Base-by-base conservation (phyloP, 495 filamentous ascomycete species). In the Cercophora scortea region DNA sequence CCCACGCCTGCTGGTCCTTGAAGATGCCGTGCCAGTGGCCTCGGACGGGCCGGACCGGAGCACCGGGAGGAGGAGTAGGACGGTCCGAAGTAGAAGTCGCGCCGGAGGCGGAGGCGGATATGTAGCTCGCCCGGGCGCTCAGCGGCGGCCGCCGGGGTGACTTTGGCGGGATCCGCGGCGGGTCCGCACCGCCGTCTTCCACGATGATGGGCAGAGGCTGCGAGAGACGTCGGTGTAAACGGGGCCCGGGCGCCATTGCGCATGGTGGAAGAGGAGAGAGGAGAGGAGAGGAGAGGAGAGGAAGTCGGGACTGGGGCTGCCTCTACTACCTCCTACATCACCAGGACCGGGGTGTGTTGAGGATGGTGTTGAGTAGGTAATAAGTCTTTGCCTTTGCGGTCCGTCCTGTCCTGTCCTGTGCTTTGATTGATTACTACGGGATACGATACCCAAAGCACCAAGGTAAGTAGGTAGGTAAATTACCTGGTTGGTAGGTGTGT, bases 151-250 rank as follows among this genome's bases (percentile, higher is more conserved):
- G 48, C 32, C 57, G 49, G 13, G 56, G 51, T 10, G 56, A 56
- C 38, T 47, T 51, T 4, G 53, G 54, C 12, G 54, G 54, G 3
- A 58, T 42, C 19, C 32, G 13, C 8, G 54, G 49, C 10, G 59
- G 40, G 12, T 17, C 36, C 19, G 32, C 43, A 1, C 25, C 49
- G 4, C 34, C 43, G 19, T 59, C 60, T 42, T 62, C 60, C 8
- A 49, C 34, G 46, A 62, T 62, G 32, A 50, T 48, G 32, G 60
- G 60, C 51, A 62, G 39, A 19, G 55, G 57, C 51, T 43, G 49
- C 11, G 57, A 49, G 10, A 53, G 51, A 39, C 60, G 51, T 19
- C 42, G 7, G 8, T 39, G 47, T 12, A 50, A 58, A n/a, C 35
- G 47, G 25, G 15, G 15, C 51, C 60, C 51, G 51, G 60, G 60